Base-by-base conservation (phyloP, 2,329 filamentous ascomycete species). In the Exophiala bonariae region DNA sequence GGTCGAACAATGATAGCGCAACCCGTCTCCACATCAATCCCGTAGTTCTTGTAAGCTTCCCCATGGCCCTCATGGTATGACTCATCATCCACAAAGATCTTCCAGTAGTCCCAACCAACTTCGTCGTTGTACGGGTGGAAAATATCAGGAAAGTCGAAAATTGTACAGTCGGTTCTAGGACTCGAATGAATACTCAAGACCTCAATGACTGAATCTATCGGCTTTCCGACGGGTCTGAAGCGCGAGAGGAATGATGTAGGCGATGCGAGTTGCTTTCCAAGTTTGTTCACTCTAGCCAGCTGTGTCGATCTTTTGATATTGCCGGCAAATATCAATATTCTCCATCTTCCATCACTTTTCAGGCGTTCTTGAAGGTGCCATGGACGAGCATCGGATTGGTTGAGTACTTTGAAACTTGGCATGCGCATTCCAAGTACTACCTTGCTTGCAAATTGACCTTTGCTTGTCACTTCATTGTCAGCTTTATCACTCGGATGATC, bases 121-220 rank as follows among this genome's bases (percentile, higher is more conserved):
- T 66, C 60, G 9, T 70, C 52, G 28, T 76, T 70, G 32, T 72
- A 76, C 0, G 74, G 74, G 30, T 71, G 72, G 31, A 79, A 72
- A 0, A 75, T 65, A 1, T 72, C 68, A 0, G 77, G 77, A 20
- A 81, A 71, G 43, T 79, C 75, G 16, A 78, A 61, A 5, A 81
- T 59, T 41, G 80, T 76, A 0, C 77, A 66, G 0, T 75, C 67
- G 0, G 57, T 61, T 28, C 82, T 69, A 18, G 70, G 71, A 0
- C 79, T 69, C 2, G 74, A 72, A 60, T 87, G 84, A 0, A 85
- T 66, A 0, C 81, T 79, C 2, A 87, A 61, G 0, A 86, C 67
- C 26, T 86, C 82, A 26, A 87, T 71, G 3, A 81, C 56, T 7
- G 67, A 71, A 56, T 77, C 69, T 11, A 78, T 66, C 5, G 65